Conservation (phyloP, 192 early-diverging fungal genomes). For the Coemansia sp. region DNA sequence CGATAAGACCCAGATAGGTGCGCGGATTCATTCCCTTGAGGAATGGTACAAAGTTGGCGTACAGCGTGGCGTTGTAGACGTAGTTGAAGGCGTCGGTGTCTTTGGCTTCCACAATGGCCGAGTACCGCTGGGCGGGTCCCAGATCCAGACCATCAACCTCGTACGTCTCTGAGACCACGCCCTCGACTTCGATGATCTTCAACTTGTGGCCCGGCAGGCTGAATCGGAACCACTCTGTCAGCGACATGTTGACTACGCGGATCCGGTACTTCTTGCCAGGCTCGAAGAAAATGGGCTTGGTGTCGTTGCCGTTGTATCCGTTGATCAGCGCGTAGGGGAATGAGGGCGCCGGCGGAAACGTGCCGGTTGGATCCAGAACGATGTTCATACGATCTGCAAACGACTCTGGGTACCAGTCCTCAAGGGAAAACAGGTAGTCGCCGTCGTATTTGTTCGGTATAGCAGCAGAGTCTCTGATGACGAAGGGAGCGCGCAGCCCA, state of each 20-base stretch:
- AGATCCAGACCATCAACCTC: slow-evolving; percentile 59
- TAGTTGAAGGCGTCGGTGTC: slow-evolving; percentile 63
- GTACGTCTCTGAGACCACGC: slow-evolving; percentile 59
- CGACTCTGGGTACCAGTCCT: slow-evolving; percentile 71
- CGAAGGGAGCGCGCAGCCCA: slow-evolving; percentile 67
- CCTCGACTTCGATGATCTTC: slow-evolving; percentile 78
- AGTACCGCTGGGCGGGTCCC: slow-evolving; percentile 74
- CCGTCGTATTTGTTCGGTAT: too few species aligned
- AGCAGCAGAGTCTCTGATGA: slow-evolving; percentile 60
- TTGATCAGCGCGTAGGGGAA: slow-evolving; percentile 54
- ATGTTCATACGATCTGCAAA: slow-evolving; percentile 51
- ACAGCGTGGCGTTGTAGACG: slow-evolving; percentile 65
- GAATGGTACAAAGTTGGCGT: slow-evolving; percentile 60
- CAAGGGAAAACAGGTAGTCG: slow-evolving; percentile 62
- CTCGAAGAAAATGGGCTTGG: slow-evolving; percentile 59
- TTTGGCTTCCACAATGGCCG: slow-evolving; percentile 72
- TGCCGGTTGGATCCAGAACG: slow-evolving; percentile 52
- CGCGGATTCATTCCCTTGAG: slow-evolving; percentile 54
- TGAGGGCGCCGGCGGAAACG: slow-evolving; percentile 59
- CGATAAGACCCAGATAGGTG: slow-evolving; percentile 12
- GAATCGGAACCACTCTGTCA: slow-evolving; percentile 68
- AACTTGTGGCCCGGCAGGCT: slow-evolving; percentile 77
- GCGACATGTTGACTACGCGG: slow-evolving; percentile 74
- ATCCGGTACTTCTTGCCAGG: slow-evolving; percentile 80
- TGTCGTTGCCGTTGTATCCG: slow-evolving; percentile 53